Evolutionary conservation across 1,139 yeast genomes (phyloP).

Genomic region (Starmera stellimalicola): DNA sequence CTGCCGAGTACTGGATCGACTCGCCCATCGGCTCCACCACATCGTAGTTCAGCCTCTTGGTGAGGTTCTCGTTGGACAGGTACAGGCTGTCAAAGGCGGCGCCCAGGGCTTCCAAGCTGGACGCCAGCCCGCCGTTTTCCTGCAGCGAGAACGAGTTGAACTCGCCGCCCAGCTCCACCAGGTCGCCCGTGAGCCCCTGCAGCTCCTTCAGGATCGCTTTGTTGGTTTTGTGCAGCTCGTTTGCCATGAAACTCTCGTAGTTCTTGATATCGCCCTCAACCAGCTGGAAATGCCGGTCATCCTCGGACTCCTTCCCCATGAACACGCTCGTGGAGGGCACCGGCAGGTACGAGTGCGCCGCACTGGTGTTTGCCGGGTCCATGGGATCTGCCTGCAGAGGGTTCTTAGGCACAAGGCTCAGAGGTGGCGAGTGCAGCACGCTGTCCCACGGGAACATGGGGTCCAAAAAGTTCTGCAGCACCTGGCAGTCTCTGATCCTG

Average conservation of each 20-base stretch:
- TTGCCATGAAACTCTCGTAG: slow-evolving; percentile 40
- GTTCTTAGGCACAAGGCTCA: slow-evolving; percentile 37
- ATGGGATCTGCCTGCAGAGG: slow-evolving; percentile 39
- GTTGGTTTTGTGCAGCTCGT: slow-evolving; percentile 54
- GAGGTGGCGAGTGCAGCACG: slow-evolving; percentile 41
- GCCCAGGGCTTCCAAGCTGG: slow-evolving; percentile 60
- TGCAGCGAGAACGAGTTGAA: slow-evolving; percentile 59
- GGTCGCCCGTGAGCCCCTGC: slow-evolving; percentile 52
- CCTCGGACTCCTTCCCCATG: slow-evolving; percentile 16
- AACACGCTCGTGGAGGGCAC: slow-evolving; percentile 36
- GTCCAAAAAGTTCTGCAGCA: slow-evolving; percentile 66
- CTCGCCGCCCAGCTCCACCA: slow-evolving; percentile 22
- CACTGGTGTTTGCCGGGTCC: slow-evolving; percentile 32
- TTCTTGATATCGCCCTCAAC: slow-evolving; percentile 40
- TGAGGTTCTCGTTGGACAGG: slow-evolving; percentile 50
- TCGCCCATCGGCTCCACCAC: slow-evolving; percentile 79
- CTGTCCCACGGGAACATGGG: slow-evolving; percentile 73
- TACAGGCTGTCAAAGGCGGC: slow-evolving; percentile 68
- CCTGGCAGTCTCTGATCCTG: slow-evolving; percentile 44
- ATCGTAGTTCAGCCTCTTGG: slow-evolving; percentile 51
- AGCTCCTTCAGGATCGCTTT: slow-evolving; percentile 55
- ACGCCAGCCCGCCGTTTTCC: slow-evolving; percentile 34
- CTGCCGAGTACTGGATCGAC: slow-evolving; percentile 64
- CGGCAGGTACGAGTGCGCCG: slow-evolving; percentile 53
- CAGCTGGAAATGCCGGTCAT: slow-evolving; percentile 29